Evolutionary conservation across 73 alveolate species (phyloP), one percentile per base, ranked within the genome.

Genomic region (Stentor coeruleus): DNA sequence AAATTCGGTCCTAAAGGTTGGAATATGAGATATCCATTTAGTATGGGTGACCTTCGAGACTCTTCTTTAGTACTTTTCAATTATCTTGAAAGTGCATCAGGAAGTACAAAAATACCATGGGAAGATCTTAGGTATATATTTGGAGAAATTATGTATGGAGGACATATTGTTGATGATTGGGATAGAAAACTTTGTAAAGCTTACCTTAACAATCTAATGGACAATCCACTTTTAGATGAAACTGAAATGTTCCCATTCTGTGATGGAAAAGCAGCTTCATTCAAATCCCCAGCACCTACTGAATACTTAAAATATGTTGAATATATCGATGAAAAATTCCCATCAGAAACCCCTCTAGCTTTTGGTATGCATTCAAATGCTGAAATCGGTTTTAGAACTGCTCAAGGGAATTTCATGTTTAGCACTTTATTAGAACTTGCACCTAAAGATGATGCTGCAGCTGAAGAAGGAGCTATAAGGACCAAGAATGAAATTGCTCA

Each of bases 141-240:
- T 82, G 99, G 99, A 42, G 99, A 98, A 93, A 98, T 98, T 89
- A 98, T 98, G 99, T 98, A 98, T 83, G 99, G 99, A 38, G 99
- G 99, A 36, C 99, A 98, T 89, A 98, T 98, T 83, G 99, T 97
- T 39, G 99, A 98, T 92, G 99, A 96, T 87, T 92, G 99, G 99
- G 99, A 98, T 84, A 96, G 99, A 89, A 95, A 97, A 83, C 91
- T 97, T 88, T 93, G 98, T 82, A 95, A 84, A 83, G 93, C 99
- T 76, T 98, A 97, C 89, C 91, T 98, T 41, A 97, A 93, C 86
- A 92, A 93, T 88, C 92, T 97, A 85, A 97, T 98, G 98, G 98
- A 96, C 35, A 99, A 98, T 80, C 93, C 92, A 83, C 91, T 98
- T 59, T 95, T 98, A 59, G 99, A 98, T 84, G 99, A 98, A 91